These are phyloP conservation scores for Haplographium delicatum DNA, from an alignment of 495 filamentous ascomycete genomes.

Conservation along the genomic window DNA sequence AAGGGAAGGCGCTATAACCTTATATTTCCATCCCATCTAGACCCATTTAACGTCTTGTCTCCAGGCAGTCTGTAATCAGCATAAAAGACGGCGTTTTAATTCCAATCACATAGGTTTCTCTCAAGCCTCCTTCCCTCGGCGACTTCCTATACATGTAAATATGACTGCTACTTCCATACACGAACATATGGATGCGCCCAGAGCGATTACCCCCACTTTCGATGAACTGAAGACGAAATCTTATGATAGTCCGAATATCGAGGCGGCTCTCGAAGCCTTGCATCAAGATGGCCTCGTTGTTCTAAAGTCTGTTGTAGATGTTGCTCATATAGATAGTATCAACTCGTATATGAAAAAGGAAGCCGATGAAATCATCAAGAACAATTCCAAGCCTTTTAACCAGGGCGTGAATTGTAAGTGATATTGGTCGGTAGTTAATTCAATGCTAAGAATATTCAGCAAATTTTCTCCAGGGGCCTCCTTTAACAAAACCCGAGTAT, in stretches of 20 bases:
- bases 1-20: too few species aligned
- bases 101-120: too few species aligned
- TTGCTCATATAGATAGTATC: slow-evolving; percentile 21
- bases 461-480: slow-evolving; percentile 28
- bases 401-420: slow-evolving; percentile 27
- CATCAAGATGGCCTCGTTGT: slow-evolving; percentile 29
- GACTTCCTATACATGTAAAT: too few species aligned
- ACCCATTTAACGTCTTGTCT: too few species aligned
- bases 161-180: too few species aligned
- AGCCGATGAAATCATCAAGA: slow-evolving; percentile 20
- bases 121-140: too few species aligned
- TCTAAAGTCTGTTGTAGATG: slow-evolving; percentile 26
- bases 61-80: too few species aligned
- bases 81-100: too few species aligned
- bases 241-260: slow-evolving; percentile 21
- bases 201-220: slow-evolving; percentile 16
- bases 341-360: slow-evolving; percentile 26
- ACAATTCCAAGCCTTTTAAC: slow-evolving; percentile 26
- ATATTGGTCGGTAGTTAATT: too few species aligned
- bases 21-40: too few species aligned
- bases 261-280: slow-evolving; percentile 23
- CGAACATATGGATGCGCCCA: slow-evolving; percentile 8
- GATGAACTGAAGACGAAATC: slow-evolving; percentile 16
- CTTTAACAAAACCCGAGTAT: slow-evolving; percentile 24
- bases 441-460: slow-evolving; percentile 11